Percentiles rank a stretch among this genome's conserved stretches.
phyloP scores from a whole-genome alignment of 225 moss, liverwort and hornwort genomes.

The Climacium dendroides region DNA sequence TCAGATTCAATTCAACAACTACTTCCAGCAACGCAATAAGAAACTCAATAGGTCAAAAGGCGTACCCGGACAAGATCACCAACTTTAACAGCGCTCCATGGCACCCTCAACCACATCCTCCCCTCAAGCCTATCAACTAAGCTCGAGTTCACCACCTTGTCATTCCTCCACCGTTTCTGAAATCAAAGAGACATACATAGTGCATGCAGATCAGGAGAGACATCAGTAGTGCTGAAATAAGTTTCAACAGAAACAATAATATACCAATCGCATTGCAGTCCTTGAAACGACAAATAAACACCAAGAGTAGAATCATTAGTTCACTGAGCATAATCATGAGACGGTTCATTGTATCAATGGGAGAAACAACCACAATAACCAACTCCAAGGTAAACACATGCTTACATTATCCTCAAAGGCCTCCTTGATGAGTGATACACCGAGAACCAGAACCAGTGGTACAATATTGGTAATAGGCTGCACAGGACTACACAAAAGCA shows the following conservation, averaged over 20 bases:
- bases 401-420: slow-evolving; percentile 82
- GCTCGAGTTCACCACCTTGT: slow-evolving; percentile 80
- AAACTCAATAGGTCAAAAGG: neutral
- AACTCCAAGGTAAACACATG: neutral
- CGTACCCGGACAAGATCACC: slow-evolving; percentile 68
- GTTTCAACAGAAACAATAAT: neutral
- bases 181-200: neutral
- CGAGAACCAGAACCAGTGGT: slow-evolving; percentile 78
- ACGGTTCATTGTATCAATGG: neutral
- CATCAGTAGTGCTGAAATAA: neutral
- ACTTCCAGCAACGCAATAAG: neutral
- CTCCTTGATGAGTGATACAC: slow-evolving; percentile 82
- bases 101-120: slow-evolving; percentile 58
- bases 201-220: neutral
- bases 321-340: neutral
- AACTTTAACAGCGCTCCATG: slow-evolving; percentile 73
- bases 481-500: slow-evolving; percentile 60
- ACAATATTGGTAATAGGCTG: slow-evolving; percentile 88
- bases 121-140: slow-evolving; percentile 68
- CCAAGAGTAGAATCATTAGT: neutral
- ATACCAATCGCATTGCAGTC: neutral
- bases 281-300: neutral
- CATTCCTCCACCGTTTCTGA: slow-evolving; percentile 81
- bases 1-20: neutral
- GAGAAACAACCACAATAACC: neutral